Percentiles rank a stretch among this genome's conserved stretches.
These are phyloP conservation scores for Aspergillus panamensis DNA, from an alignment of 495 filamentous ascomycete genomes.

Conservation along the genomic window DNA sequence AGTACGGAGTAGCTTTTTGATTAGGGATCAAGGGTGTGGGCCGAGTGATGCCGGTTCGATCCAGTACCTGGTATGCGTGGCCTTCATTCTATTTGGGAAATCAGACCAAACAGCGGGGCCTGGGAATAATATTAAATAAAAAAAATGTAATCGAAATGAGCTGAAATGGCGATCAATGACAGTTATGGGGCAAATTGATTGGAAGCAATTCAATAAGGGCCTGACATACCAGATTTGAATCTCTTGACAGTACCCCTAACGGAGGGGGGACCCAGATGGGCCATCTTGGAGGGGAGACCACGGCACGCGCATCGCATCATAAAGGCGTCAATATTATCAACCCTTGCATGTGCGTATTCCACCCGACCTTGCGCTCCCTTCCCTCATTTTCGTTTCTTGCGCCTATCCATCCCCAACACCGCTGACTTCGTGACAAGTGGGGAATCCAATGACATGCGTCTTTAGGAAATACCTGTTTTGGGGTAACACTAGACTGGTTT, in stretches of 20 bases:
- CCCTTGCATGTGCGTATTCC: background rate
- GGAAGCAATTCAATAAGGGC: background rate
- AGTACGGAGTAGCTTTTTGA: background rate
- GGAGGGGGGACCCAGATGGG: background rate
- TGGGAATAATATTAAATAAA: too few relatives aligned
- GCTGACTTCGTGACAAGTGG: background rate
- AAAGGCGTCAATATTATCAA: background rate
- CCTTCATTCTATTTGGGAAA: slow-evolving; percentile 3
- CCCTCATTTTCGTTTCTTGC: background rate
- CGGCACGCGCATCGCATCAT: background rate
- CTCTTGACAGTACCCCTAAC: background rate
- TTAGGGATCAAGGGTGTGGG: background rate
- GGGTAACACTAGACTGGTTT: background rate
- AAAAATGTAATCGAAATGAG: background rate
- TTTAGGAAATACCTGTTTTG: background rate
- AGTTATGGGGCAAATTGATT: background rate
- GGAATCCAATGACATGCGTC: too few relatives aligned
- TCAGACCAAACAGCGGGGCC: background rate
- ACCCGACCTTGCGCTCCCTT: too few relatives aligned
- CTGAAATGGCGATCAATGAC: background rate
- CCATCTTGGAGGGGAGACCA: background rate
- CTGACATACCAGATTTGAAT: background rate
- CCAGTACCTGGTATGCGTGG: background rate
- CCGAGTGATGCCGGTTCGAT: background rate
- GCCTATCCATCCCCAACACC: too few relatives aligned